These are phyloP conservation scores for Daldinia caldariorum DNA, from an alignment of 495 filamentous ascomycete genomes.

Conservation along the genomic window DNA sequence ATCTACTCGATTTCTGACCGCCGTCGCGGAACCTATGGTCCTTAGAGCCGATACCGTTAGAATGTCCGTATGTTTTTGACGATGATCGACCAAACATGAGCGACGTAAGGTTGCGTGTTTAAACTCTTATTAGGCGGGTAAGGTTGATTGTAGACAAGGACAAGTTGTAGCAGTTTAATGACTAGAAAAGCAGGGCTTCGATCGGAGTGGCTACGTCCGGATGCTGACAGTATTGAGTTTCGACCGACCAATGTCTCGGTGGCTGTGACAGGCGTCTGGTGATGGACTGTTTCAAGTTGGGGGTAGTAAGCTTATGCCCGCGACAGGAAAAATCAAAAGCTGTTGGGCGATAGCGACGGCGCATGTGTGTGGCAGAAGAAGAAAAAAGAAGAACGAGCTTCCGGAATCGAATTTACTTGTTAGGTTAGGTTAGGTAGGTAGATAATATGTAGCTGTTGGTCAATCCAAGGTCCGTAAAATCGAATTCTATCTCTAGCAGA, in stretches of 20 bases:
- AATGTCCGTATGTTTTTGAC: conserved; percentile 48
- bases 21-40: conserved; percentile 50
- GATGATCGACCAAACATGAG: conserved; percentile 64
- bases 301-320: conserved; percentile 39
- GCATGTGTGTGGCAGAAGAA: conserved; percentile 11
- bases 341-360: conserved; percentile 17
- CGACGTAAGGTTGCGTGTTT: conserved; percentile 23
- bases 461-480: conserved; percentile 21
- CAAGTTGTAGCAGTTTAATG: neutral
- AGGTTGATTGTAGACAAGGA: conserved; percentile 9
- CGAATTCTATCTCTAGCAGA: conserved; percentile 2
- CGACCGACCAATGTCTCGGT: conserved; percentile 19
- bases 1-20: conserved; percentile 50
- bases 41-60: conserved; percentile 44
- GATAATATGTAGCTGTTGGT: conserved; percentile 10
- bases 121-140: conserved; percentile 16
- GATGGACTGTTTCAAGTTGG: conserved; percentile 42
- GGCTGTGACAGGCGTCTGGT: conserved; percentile 33
- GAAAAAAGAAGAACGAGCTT: conserved; percentile 21
- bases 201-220: conserved; percentile 24
- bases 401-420: conserved; percentile 25
- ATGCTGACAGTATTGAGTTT: conserved; percentile 30
- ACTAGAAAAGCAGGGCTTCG: conserved; percentile 16
- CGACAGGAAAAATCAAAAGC: conserved; percentile 13
- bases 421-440: conserved; percentile 12